A percentile compares a stretch with the other conserved stretches of the same genome.
Evolutionary conservation across 306 rosid species (phyloP).

Genomic region (Acacia crassicarpa): DNA sequence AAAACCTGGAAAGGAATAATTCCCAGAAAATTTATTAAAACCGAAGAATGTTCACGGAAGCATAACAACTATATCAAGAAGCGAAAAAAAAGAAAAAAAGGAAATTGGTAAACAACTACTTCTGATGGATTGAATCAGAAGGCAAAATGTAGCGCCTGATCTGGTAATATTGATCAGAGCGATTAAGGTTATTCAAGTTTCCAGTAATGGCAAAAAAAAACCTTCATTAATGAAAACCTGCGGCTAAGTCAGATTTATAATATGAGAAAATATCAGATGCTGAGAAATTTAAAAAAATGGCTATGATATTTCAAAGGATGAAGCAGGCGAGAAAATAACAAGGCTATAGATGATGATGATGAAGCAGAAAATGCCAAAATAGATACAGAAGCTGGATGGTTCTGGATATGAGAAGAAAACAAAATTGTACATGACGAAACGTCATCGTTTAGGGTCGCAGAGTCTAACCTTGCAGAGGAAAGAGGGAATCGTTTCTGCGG

Average conservation of each 20-base stretch:
- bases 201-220: constrained; percentile 3
- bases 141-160: constrained; percentile 26
- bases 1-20: constrained; percentile 57
- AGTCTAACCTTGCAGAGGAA: constrained; percentile 75
- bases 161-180: constrained; percentile 14
- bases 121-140: constrained; percentile 12
- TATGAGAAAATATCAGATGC: constrained; percentile 29
- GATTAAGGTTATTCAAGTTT: background rate
- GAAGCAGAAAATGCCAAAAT: constrained; percentile 38
- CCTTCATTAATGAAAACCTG: constrained; percentile 5
- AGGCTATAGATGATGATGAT: constrained; percentile 7
- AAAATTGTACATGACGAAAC: background rate
- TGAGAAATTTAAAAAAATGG: background rate
- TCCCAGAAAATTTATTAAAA: background rate
- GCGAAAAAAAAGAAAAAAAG: background rate
- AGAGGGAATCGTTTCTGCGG: constrained; percentile 76
- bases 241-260: constrained; percentile 30
- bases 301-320: constrained; percentile 21
- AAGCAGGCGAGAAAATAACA: constrained; percentile 45
- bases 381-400: background rate
- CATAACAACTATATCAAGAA: background rate
- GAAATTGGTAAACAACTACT: background rate
- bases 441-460: background rate
- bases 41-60: constrained; percentile 11
- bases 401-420: background rate